Evolutionary conservation across 2,329 filamentous ascomycete genomes (phyloP).

Genomic region (Colletotrichum plurivorum): DNA sequence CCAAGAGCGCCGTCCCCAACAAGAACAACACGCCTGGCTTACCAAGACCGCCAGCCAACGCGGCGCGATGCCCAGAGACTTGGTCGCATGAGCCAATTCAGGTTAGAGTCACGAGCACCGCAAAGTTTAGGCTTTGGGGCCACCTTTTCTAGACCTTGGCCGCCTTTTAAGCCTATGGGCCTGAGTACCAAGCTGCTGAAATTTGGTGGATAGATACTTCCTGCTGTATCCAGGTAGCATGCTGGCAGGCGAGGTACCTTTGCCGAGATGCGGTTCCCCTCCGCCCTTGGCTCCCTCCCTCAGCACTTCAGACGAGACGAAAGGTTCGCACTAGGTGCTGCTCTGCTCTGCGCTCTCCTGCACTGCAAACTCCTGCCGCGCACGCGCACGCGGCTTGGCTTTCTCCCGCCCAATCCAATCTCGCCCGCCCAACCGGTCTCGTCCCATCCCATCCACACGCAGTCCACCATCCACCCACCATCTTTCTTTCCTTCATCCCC

Average conservation of each 20-base stretch:
- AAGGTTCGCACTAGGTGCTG: background rate
- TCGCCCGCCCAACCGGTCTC: conserved; percentile 7
- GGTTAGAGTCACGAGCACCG: conserved; percentile 40
- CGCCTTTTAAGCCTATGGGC: too few species aligned
- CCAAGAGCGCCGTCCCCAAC: background rate
- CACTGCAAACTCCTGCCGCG: conserved; percentile 15
- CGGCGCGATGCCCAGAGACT: conserved; percentile 33
- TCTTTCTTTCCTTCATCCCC: background rate
- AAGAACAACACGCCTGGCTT: background rate
- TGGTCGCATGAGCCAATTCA: conserved; percentile 36
- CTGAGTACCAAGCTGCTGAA: too few species aligned
- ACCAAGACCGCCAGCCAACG: conserved; percentile 4
- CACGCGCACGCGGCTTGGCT: conserved; percentile 33
- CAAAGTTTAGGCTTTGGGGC: conserved; percentile 25
- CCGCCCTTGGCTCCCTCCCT: conserved; percentile 17
- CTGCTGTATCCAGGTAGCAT: too few species aligned
- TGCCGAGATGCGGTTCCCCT: background rate
- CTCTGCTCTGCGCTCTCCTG: background rate
- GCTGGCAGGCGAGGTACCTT: too few species aligned
- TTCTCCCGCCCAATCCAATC: conserved; percentile 27
- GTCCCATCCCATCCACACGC: conserved; percentile 12
- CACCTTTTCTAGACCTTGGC: conserved; percentile 7
- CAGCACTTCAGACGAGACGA: conserved; percentile 2
- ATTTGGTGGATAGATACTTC: too few species aligned
- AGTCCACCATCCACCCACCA: conserved; percentile 7